Percentiles rank a stretch among this genome's conserved stretches.
Evolutionary conservation across 805 yeast species (phyloP).

Genomic region (Suhomyces sp.): DNA sequence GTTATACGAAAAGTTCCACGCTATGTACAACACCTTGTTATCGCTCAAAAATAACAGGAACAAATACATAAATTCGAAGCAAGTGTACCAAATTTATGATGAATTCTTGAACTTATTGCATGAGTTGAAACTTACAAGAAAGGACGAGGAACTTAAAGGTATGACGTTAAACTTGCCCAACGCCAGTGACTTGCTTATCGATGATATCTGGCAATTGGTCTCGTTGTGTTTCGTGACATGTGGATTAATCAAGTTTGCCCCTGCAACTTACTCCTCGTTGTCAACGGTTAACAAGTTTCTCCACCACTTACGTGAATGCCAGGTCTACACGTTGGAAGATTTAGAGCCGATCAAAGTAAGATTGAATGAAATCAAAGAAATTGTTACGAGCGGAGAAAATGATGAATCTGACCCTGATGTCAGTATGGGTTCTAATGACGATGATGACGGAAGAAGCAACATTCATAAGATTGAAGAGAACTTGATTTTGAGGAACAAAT

Average conservation of each 20-base stretch:
- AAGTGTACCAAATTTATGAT: conserved; percentile 60
- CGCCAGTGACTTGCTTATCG: conserved; percentile 70
- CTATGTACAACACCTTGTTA: conserved; percentile 28
- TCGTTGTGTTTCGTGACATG: conserved; percentile 88
- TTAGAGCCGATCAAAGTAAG: conserved; percentile 74
- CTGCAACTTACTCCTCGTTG: conserved; percentile 89
- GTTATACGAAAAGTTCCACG: conserved; percentile 27
- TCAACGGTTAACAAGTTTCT: conserved; percentile 82
- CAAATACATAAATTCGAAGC: conserved; percentile 65
- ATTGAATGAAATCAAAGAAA: conserved; percentile 63
- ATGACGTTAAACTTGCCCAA: conserved; percentile 41
- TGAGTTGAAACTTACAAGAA: conserved; percentile 53
- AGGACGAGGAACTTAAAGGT: conserved; percentile 43
- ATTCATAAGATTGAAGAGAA: conserved; percentile 55
- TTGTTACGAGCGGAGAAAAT: conserved; percentile 41
- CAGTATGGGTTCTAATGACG: conserved; percentile 9
- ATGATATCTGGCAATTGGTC: conserved; percentile 85
- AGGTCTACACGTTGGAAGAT: conserved; percentile 82
- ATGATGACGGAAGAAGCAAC: conserved; percentile 5
- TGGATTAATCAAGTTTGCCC: conserved; percentile 86
- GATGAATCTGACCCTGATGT: conserved; percentile 6
- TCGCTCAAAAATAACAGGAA: conserved; percentile 59
- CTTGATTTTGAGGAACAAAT: conserved; percentile 61
- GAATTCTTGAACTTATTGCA: conserved; percentile 54
- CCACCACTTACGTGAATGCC: conserved; percentile 77